Evolutionary conservation across 2,329 filamentous ascomycete species (phyloP).

Genomic region (Sclerotinia trifoliorum): DNA sequence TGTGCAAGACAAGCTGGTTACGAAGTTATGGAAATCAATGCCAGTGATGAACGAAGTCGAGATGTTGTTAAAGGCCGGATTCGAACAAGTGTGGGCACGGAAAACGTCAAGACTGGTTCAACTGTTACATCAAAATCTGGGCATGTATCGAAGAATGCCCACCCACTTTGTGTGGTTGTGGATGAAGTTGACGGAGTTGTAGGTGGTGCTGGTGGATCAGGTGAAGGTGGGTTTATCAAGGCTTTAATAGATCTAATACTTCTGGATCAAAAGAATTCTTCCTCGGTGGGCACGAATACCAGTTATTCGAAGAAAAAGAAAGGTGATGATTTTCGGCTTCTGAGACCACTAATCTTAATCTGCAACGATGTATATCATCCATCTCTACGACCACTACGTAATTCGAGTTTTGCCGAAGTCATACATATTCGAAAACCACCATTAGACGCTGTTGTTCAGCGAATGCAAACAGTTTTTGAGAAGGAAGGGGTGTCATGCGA

Average conservation of each 20-base stretch:
- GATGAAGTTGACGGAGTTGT: slow-evolving; percentile 97
- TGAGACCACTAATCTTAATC: slow-evolving; percentile 87
- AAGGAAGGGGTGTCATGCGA: slow-evolving; percentile 88
- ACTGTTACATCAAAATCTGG: slow-evolving; percentile 52
- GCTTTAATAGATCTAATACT: slow-evolving; percentile 88
- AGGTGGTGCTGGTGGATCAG: slow-evolving; percentile 69
- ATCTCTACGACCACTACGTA: slow-evolving; percentile 80
- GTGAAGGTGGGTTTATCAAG: slow-evolving; percentile 93
- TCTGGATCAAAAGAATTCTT: slow-evolving; percentile 77
- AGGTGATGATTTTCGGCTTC: slow-evolving; percentile 80
- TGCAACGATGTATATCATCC: slow-evolving; percentile 98
- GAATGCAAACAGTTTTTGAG: slow-evolving; percentile 80
- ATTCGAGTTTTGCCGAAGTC: slow-evolving; percentile 81
- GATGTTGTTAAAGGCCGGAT: slow-evolving; percentile 91
- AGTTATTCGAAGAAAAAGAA: slow-evolving; percentile 56
- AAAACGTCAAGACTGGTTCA: slow-evolving; percentile 78
- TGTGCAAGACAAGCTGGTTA: slow-evolving; percentile 95
- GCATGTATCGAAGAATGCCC: slow-evolving; percentile 67
- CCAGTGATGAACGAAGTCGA: slow-evolving; percentile 87
- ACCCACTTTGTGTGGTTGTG: slow-evolving; percentile 88
- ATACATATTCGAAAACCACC: slow-evolving; percentile 88
- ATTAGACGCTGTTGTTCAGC: slow-evolving; percentile 77
- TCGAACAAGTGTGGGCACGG: slow-evolving; percentile 85
- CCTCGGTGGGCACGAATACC: slow-evolving; percentile 39
- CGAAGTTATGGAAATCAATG: slow-evolving; percentile 95